Base-by-base conservation (phyloP, 805 yeast species). In the Wickerhamomyces canadensis region DNA sequence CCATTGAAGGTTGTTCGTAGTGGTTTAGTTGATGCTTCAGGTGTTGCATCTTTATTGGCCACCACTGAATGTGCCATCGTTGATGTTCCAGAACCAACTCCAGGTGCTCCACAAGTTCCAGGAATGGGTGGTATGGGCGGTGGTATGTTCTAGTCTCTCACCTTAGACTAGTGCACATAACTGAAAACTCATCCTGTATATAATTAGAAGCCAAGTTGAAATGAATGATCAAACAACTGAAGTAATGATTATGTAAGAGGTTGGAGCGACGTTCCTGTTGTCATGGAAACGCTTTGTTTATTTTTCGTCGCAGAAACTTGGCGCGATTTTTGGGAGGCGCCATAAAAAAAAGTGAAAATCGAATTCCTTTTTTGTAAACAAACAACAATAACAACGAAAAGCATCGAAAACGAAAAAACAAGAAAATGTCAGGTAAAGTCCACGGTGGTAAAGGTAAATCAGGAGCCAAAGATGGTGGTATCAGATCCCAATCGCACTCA, bases 41-140 rank as follows among this genome's bases (percentile, higher is more conserved):
- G 98, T 72, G 97, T 91, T 47, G 98, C 98, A 37, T 89, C 97
- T 16, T 75, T 91, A 64, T 78, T 91, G 65, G 98, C 98, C 52
- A 91, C 98, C 42, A 91, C 98, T 49, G 98, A 91, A 72, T 93
- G 96, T 67, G 97, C 97, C 49, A 86, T 91, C 57, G 97, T 89
- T 45, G 97, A 91, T 54, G 96, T 94, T 52, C 97, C 97, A 54
- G 93, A 91, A 57, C 67, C 74, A 39, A 67, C 77, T 24, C 61
- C 58, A 36, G 68, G 68, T 42, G 65, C 72, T 44, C 70, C 73
- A 50, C 74, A 69, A 42, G 32, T 22, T 21, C 36, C 44, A 25
- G 75, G 75, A 40, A 71, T 73, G 67, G 81, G 80, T 40, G 82
- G 81, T 48, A 74, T 76, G 75, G 78, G 78, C 44, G 86, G 86